Evolutionary conservation across 306 rosid species (phyloP).

Genomic region (Cercis canadensis): DNA sequence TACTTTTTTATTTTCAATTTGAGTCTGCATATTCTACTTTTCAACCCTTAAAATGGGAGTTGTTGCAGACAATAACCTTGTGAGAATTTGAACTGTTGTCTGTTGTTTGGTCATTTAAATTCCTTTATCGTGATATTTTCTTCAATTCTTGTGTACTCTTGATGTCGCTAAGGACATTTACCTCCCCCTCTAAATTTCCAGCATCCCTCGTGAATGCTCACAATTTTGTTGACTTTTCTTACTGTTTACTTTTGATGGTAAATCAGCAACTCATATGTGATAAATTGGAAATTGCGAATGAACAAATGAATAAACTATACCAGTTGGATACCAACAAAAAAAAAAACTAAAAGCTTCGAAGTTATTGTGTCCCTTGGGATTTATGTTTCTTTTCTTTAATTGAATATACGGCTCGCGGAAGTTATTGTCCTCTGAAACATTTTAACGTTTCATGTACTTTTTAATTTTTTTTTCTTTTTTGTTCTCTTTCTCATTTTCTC

Average conservation of each 20-base stretch:
- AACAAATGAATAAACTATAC: too few relatives aligned
- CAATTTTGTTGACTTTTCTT: not conserved
- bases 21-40: constrained; percentile 49
- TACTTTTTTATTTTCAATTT: constrained; percentile 32
- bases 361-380: too few relatives aligned
- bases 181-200: not conserved
- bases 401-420: too few relatives aligned
- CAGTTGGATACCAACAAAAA: not conserved
- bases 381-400: too few relatives aligned
- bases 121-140: constrained; percentile 26
- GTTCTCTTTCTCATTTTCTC: too few relatives aligned
- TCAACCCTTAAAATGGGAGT: constrained; percentile 53
- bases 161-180: not conserved
- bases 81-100: constrained; percentile 45
- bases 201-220: not conserved
- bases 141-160: not conserved
- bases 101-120: constrained; percentile 46
- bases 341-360: not conserved
- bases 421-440: too few relatives aligned
- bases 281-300: too few relatives aligned
- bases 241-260: not conserved
- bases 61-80: constrained; percentile 62
- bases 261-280: not conserved
- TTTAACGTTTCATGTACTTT: too few relatives aligned
- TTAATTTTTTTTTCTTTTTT: too few relatives aligned